Evolutionary conservation across 2,329 filamentous ascomycete species (phyloP).

Genomic region (Sporothrix brasiliensis): DNA sequence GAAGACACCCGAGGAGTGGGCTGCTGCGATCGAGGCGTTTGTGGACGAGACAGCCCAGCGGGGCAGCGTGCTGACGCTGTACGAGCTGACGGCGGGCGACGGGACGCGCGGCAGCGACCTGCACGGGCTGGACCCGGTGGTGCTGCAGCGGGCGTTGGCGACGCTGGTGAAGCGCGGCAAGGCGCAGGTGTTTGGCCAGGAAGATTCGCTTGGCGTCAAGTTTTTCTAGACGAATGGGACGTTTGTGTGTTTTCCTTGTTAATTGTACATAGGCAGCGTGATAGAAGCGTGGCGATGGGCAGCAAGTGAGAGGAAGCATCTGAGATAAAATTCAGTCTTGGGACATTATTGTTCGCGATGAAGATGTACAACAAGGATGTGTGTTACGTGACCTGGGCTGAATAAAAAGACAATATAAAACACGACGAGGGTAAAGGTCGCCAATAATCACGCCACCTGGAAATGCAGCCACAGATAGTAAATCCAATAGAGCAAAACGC

Average conservation of each 20-base stretch:
- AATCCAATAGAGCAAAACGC: not conserved
- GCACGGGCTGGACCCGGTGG: conserved; percentile 80
- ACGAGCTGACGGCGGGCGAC: conserved; percentile 89
- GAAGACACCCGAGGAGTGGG: conserved; percentile 90
- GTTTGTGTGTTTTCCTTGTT: not conserved
- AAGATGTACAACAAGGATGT: not conserved
- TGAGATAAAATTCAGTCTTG: not conserved
- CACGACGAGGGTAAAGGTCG: not conserved
- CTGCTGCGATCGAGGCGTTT: conserved; percentile 73
- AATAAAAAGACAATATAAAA: not conserved
- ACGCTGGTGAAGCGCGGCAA: conserved; percentile 86
- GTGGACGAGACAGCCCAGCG: conserved; percentile 88
- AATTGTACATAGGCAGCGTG: conserved; percentile 2
- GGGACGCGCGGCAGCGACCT: conserved; percentile 74
- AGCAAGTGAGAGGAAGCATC: not conserved
- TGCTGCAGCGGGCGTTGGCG: conserved; percentile 77
- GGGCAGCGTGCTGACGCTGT: conserved; percentile 85
- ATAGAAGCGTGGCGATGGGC: not conserved
- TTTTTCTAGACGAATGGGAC: conserved; percentile 68
- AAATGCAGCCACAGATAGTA: not conserved
- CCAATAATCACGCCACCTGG: not conserved
- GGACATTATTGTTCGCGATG: not conserved
- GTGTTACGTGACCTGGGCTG: not conserved
- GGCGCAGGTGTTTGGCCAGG: conserved; percentile 89
- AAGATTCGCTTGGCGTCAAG: conserved; percentile 89